phyloP scores from a whole-genome alignment of 331 rosid genomes.

The Phaseolus coccineus region DNA sequence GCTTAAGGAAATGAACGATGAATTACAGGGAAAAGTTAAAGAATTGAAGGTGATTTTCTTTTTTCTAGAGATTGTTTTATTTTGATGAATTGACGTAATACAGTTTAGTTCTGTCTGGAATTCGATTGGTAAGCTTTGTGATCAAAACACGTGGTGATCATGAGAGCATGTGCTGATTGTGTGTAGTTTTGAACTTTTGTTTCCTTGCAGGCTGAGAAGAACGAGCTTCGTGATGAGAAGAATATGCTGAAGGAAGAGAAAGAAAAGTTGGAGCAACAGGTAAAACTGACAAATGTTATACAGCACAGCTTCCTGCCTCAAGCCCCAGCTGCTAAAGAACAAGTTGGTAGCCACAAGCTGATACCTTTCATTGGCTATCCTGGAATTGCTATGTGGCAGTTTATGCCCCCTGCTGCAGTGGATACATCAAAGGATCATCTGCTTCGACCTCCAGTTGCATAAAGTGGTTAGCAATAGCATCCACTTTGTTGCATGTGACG shows the following conservation, averaged over 20 bases:
- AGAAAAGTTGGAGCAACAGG: conserved; percentile 70
- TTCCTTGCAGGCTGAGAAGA: conserved; percentile 83
- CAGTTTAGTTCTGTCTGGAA: conserved; percentile 2
- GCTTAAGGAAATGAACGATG: conserved; percentile 66
- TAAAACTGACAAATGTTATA: conserved; percentile 51
- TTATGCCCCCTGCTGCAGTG: conserved; percentile 78
- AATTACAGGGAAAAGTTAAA: conserved; percentile 66
- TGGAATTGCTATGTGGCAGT: conserved; percentile 97
- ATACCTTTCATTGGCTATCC: conserved; percentile 89
- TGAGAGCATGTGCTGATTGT: background rate
- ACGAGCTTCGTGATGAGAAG: conserved; percentile 93
- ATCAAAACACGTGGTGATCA: background rate
- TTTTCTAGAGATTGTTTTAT: conserved; percentile 4
- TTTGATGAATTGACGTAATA: background rate
- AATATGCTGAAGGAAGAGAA: conserved; percentile 84
- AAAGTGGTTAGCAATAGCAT: conserved; percentile 51
- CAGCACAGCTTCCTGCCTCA: conserved; percentile 68
- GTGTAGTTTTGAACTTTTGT: conserved; percentile 23
- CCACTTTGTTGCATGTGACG: conserved; percentile 40
- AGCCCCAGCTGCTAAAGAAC: conserved; percentile 59
- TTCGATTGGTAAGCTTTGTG: background rate
- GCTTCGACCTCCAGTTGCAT: conserved; percentile 97
- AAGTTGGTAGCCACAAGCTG: conserved; percentile 68
- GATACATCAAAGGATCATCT: conserved; percentile 94
- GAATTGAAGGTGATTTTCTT: conserved; percentile 73